phyloP scores from a whole-genome alignment of 805 yeast genomes.

The Alloascoidea africana region DNA sequence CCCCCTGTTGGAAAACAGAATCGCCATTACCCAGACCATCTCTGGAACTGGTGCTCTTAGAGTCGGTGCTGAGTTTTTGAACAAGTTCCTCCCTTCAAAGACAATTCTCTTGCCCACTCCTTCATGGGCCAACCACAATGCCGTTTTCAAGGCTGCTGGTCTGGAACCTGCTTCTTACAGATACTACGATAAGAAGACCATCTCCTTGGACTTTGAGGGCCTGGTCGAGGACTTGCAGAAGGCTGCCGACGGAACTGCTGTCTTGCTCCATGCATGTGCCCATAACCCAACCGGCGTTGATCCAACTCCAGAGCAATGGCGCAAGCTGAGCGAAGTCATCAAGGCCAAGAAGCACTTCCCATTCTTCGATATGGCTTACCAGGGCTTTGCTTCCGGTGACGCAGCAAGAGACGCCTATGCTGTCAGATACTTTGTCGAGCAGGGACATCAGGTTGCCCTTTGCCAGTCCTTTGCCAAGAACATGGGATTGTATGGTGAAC shows the following conservation, averaged over 20 bases:
- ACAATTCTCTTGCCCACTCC: conserved; percentile 66
- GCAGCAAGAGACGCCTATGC: conserved; percentile 57
- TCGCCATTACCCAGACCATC: conserved; percentile 76
- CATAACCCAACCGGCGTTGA: conserved; percentile 97
- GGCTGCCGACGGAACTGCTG: conserved; percentile 44
- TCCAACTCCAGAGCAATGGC: conserved; percentile 73
- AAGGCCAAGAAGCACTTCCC: conserved; percentile 51
- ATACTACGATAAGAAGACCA: conserved; percentile 50
- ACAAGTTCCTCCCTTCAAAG: conserved; percentile 37
- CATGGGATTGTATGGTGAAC: conserved; percentile 91
- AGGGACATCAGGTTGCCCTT: conserved; percentile 27
- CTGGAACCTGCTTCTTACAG: conserved; percentile 43
- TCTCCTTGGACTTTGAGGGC: conserved; percentile 50
- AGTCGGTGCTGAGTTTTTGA: conserved; percentile 66
- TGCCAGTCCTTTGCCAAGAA: conserved; percentile 93
- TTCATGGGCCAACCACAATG: conserved; percentile 89
- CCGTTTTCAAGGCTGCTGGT: conserved; percentile 66
- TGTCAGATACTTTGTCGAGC: conserved; percentile 27
- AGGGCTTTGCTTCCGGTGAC: conserved; percentile 85
- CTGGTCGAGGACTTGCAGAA: conserved; percentile 40
- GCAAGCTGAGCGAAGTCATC: conserved; percentile 49
- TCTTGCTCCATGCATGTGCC: conserved; percentile 86
- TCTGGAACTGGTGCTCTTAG: conserved; percentile 94
- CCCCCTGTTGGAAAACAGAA: conserved; percentile 43
- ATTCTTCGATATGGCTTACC: conserved; percentile 87